phyloP scores from a whole-genome alignment of 192 early-diverging fungal species.

The Backusella liffmaniae region DNA sequence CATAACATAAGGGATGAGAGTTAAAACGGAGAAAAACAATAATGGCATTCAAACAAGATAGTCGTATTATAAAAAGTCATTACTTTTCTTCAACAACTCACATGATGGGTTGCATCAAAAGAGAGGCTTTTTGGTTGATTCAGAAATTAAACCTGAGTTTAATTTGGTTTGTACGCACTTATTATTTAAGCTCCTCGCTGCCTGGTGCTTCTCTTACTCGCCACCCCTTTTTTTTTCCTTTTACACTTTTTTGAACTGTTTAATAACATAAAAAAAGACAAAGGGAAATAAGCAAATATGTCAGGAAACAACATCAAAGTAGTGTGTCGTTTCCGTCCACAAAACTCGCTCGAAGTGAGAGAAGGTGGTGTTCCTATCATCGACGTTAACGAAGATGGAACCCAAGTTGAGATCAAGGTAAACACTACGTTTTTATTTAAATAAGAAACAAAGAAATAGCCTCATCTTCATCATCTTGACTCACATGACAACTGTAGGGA shows the following conservation, averaged over 20 bases:
- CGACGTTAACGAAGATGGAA: conserved; percentile 72
- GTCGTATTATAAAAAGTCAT: not conserved
- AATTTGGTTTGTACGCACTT: not conserved
- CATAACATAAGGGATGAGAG: not conserved
- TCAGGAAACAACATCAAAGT: conserved; percentile 91
- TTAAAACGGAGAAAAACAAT: not conserved
- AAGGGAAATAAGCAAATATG: conserved; percentile 36
- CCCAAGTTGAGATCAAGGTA: conserved; percentile 49
- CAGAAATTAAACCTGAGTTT: not conserved
- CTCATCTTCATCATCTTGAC: conserved; percentile 37
- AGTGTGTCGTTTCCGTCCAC: conserved; percentile 95
- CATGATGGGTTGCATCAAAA: not conserved
- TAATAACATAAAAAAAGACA: not conserved
- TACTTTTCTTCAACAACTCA: not conserved
- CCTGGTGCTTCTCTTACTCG: conserved; percentile 13
- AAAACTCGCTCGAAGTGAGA: conserved; percentile 87
- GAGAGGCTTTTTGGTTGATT: not conserved
- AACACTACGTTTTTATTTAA: not conserved
- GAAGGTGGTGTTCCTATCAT: conserved; percentile 91
- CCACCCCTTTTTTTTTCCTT: conserved; percentile 15
- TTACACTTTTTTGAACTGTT: conserved; percentile 10
- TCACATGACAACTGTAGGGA: not conserved
- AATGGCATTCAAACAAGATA: not conserved
- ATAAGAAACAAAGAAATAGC: conserved; percentile 37
- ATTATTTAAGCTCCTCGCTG: not conserved